phyloP scores from a whole-genome alignment of 2,329 filamentous ascomycete species.

The Curvularia lunata region DNA sequence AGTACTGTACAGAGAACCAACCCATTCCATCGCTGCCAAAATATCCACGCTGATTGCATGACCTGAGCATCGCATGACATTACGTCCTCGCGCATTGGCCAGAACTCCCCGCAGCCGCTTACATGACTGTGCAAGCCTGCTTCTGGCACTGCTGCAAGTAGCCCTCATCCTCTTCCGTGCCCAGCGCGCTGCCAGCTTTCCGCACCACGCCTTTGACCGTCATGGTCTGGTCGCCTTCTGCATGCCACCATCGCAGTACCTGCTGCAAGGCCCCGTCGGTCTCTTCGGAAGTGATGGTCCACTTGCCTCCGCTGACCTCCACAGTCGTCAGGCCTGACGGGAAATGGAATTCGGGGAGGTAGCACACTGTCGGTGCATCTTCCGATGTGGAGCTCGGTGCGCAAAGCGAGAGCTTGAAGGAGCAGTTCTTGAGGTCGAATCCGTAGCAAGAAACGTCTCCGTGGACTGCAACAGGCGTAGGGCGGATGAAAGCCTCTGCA shows the following conservation, averaged over 20 bases:
- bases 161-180: conserved; percentile 72
- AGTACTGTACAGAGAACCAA: not conserved
- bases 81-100: conserved; percentile 28
- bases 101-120: conserved; percentile 18
- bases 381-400: conserved; percentile 66
- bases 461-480: conserved; percentile 76
- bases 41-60: conserved; percentile 35
- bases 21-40: conserved; percentile 1
- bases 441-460: conserved; percentile 74
- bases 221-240: conserved; percentile 80
- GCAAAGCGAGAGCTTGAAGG: conserved; percentile 74
- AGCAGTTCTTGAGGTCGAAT: conserved; percentile 82
- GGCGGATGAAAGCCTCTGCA: conserved; percentile 90
- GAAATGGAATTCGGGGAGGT: conserved; percentile 91
- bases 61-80: conserved; percentile 41
- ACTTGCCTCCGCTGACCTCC: conserved; percentile 83
- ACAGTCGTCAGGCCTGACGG: conserved; percentile 75
- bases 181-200: conserved; percentile 55
- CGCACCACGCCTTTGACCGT: conserved; percentile 76
- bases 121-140: conserved; percentile 56
- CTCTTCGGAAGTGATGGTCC: conserved; percentile 80
- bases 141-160: conserved; percentile 72
- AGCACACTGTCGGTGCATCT: conserved; percentile 78
- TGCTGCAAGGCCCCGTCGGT: conserved; percentile 73
- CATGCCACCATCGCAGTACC: conserved; percentile 90